A percentile compares a stretch with the other conserved stretches of the same genome.
Evolutionary conservation across 2,329 filamentous ascomycete species (phyloP).

Genomic region (Phaeosphaeriaceae sp.): DNA sequence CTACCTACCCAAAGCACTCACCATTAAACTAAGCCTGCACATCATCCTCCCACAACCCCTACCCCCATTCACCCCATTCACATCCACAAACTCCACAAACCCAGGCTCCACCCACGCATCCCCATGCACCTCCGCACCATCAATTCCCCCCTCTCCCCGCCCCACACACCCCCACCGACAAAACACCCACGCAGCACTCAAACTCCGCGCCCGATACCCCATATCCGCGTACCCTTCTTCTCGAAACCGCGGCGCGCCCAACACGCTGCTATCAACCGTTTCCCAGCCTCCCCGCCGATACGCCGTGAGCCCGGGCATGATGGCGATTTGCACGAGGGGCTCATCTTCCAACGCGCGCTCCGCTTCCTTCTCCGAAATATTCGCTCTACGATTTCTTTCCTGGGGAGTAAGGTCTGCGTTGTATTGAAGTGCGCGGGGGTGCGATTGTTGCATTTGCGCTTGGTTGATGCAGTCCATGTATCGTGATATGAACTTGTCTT

Average conservation of each 20-base stretch:
- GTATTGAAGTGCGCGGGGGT: constrained; percentile 3
- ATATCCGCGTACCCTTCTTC: background rate
- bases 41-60: too few relatives aligned
- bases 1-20: too few relatives aligned
- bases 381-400: constrained; percentile 6
- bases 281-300: constrained; percentile 40
- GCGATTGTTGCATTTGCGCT: constrained; percentile 3
- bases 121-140: constrained; percentile 27
- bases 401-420: background rate
- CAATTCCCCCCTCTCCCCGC: constrained; percentile 7
- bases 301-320: constrained; percentile 30
- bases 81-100: constrained; percentile 33
- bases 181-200: constrained; percentile 34
- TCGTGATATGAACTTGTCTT: constrained; percentile 20
- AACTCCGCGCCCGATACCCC: constrained; percentile 18
- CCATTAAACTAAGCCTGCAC: too few relatives aligned
- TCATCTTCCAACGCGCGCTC: constrained; percentile 17
- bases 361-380: constrained; percentile 11
- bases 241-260: background rate
- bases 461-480: constrained; percentile 34
- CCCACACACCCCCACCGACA: constrained; percentile 32
- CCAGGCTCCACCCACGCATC: constrained; percentile 25
- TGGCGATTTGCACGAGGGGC: constrained; percentile 24
- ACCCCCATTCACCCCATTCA: constrained; percentile 21
- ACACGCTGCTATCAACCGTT: background rate